Evolutionary conservation across 495 filamentous ascomycete genomes (phyloP).

Genomic region (Jackrogersella multiformis): DNA sequence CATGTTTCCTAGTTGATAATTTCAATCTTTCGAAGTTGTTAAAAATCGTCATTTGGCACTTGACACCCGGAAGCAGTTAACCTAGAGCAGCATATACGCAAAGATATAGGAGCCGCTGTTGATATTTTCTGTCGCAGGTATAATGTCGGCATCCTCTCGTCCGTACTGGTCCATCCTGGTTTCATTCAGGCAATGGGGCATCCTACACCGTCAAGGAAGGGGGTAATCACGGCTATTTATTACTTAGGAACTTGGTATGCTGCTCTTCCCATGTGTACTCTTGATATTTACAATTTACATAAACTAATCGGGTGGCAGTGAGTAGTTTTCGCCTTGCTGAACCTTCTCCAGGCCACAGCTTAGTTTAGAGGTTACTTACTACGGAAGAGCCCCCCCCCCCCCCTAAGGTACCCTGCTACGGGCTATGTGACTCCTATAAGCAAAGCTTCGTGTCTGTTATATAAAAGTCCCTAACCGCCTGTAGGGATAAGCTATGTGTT

Average conservation of each 20-base stretch:
- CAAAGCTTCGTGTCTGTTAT: neutral
- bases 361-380: neutral
- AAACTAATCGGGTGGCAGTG: slow-evolving; percentile 18
- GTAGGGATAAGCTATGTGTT: slow-evolving; percentile 59
- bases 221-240: slow-evolving; percentile 66
- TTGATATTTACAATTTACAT: neutral
- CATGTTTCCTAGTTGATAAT: no score
- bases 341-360: neutral
- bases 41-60: neutral
- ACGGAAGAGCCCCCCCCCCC: neutral
- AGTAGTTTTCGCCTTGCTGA: slow-evolving; percentile 1
- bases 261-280: no score
- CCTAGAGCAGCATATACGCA: neutral
- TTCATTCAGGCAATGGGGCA: slow-evolving; percentile 56
- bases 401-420: no score
- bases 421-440: neutral
- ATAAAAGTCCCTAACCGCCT: slow-evolving; percentile 5
- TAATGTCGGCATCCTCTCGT: slow-evolving; percentile 66
- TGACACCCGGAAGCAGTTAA: neutral
- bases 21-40: neutral
- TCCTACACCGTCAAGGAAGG: slow-evolving; percentile 54
- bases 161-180: slow-evolving; percentile 63
- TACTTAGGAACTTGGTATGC: slow-evolving; percentile 63
- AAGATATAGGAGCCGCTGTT: neutral
- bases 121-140: slow-evolving; percentile 51